Evolutionary conservation across 495 filamentous ascomycete species (phyloP).

Genomic region (Chaetomidium leptoderma): DNA sequence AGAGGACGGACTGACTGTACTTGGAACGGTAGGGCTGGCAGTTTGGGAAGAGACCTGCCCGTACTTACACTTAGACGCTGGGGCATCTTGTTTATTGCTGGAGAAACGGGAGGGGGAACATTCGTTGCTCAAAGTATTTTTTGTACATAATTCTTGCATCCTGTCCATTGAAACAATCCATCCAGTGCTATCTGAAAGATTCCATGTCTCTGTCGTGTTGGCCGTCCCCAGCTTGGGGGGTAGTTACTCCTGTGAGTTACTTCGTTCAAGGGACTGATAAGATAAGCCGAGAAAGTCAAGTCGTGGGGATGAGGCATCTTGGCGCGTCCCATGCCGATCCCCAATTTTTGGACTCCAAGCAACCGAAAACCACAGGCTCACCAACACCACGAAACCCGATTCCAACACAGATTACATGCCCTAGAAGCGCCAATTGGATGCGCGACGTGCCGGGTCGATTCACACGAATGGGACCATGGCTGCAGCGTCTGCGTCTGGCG

Average conservation of each 20-base stretch:
- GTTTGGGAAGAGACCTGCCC: background rate
- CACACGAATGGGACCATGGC: conserved; percentile 35
- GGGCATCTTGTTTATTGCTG: background rate
- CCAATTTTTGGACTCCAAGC: conserved; percentile 1
- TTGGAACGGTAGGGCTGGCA: background rate
- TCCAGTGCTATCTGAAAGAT: too few relatives aligned
- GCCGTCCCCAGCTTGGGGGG: too few relatives aligned
- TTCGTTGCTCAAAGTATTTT: too few relatives aligned
- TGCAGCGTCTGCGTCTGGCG: conserved; percentile 21
- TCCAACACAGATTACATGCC: conserved; percentile 13
- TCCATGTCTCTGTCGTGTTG: too few relatives aligned
- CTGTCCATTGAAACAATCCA: too few relatives aligned
- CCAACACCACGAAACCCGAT: background rate
- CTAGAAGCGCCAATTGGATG: conserved; percentile 28
- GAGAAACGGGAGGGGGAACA: background rate
- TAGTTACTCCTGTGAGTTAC: too few relatives aligned
- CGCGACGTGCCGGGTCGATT: conserved; percentile 25
- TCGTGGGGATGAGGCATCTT: background rate
- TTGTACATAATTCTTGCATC: too few relatives aligned
- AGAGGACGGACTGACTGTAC: background rate
- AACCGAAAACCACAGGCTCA: background rate
- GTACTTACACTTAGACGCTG: background rate
- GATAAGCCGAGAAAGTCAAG: background rate
- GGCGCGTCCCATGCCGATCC: conserved; percentile 3
- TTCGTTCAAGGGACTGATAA: background rate